A percentile compares a stretch with the other conserved stretches of the same genome.
phyloP scores from a whole-genome alignment of 2,329 filamentous ascomycete genomes.

The Cladosporium sp. region DNA sequence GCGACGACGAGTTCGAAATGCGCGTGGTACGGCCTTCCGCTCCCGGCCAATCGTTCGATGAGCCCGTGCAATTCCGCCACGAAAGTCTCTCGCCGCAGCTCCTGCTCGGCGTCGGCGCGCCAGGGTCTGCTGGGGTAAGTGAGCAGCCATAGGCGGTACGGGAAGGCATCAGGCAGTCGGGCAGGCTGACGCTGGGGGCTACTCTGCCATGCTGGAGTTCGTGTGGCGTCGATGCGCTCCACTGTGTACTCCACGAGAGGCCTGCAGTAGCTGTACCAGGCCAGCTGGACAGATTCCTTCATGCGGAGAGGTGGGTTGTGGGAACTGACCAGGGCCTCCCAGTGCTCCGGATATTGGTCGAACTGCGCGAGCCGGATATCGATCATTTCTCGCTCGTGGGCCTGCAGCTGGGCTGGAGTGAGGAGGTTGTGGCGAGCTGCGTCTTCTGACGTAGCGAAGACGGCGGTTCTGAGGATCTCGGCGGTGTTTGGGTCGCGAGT shows the following conservation, averaged over 20 bases:
- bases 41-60: neutral
- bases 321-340: slow-evolving; percentile 6
- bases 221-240: slow-evolving; percentile 21
- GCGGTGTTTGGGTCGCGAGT: neutral
- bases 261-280: slow-evolving; percentile 20
- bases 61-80: neutral
- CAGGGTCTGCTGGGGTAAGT: slow-evolving; percentile 25
- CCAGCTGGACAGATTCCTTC: neutral
- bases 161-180: slow-evolving; percentile 28
- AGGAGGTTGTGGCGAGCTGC: slow-evolving; percentile 27
- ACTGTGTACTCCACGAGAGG: slow-evolving; percentile 23
- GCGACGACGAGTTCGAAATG: neutral
- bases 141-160: slow-evolving; percentile 32
- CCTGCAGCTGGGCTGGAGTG: slow-evolving; percentile 18
- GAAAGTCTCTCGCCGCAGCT: neutral
- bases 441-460: slow-evolving; percentile 29
- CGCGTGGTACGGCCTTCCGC: slow-evolving; percentile 9
- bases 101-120: neutral
- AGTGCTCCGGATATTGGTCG: slow-evolving; percentile 5
- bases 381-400: slow-evolving; percentile 10
- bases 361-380: slow-evolving; percentile 17
- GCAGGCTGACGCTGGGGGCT: slow-evolving; percentile 20
- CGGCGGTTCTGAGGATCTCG: neutral
- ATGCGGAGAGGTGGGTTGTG: slow-evolving; percentile 10
- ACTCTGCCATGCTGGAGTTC: slow-evolving; percentile 23